Base-by-base conservation (phyloP, 208 protist species). In the Leptomonas pyrrhocoris region DNA sequence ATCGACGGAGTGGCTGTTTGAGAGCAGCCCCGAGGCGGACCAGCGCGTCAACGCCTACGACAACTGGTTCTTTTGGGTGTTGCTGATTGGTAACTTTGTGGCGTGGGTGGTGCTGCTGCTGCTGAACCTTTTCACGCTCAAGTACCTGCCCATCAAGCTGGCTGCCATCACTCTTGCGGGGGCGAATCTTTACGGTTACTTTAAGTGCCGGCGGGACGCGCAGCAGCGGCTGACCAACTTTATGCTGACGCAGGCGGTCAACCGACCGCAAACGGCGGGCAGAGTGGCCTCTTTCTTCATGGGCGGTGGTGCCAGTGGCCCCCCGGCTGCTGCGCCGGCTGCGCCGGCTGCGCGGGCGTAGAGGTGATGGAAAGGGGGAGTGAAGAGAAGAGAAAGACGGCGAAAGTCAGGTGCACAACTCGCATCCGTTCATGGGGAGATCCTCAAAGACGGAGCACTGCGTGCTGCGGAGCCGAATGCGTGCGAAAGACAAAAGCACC, bases 1-100 rank as follows among this genome's bases (percentile, higher is more conserved):
- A 8, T 70, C 78, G 30, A 94, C 86, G 46, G 76, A 88, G 48
- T 98, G 97, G 96, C 66, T 97, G 5, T 98, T 98, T 68, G 97
- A 98, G 80, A 97, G 91, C 62, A 76, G 71, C 54, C 81, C 83
- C 2, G 84, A 94, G 36, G 69, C 73, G 1, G 84, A 89, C 48
- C 60, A 75, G 28, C 79, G 79, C 30, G 90, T 97, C 18, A 88
- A 94, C 61, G 30, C 74, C 28, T 94, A 88, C 77, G 90, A 95
- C 74, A 85, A 68, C 57, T 90, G 85, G 84, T 91, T 94, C 61
- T 97, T 96, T 77, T 97, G 89, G 88, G 51, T 82, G 12, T 80
- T 71, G 0, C 84, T 79, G 2, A 73, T 50, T 12, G 83, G 68
- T 28, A 86, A 95, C 67, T 78, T 65, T 40, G 79, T 51, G 0